Evolutionary conservation across 2,329 filamentous ascomycete genomes (phyloP).

Genomic region (Ilyonectria sp.): DNA sequence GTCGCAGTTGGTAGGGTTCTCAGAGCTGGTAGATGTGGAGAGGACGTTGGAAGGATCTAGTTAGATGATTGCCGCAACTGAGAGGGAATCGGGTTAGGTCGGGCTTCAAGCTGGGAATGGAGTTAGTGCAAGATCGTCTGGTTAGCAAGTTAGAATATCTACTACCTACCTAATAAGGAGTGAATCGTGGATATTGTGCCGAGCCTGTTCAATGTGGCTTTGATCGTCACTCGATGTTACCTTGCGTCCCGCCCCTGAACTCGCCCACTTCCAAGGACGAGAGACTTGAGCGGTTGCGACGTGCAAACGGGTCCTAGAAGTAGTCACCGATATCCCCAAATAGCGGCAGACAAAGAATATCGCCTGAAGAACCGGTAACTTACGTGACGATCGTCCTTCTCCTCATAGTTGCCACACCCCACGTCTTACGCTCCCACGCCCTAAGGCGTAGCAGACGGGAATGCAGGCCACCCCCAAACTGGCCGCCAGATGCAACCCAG

Average conservation of each 20-base stretch:
- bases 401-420: conserved; percentile 4
- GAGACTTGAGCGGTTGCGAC: not conserved
- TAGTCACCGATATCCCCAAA: not conserved
- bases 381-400: not conserved
- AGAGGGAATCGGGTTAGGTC: not conserved
- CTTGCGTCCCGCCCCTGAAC: conserved; percentile 1
- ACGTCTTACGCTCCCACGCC: not conserved
- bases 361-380: not conserved
- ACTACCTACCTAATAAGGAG: not conserved
- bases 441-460: not conserved
- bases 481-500: not conserved
- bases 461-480: conserved; percentile 8
- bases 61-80: not conserved
- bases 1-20: conserved; percentile 42
- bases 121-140: not conserved
- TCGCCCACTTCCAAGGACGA: conserved; percentile 1
- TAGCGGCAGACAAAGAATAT: not conserved
- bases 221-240: conserved; percentile 7
- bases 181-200: not conserved
- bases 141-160: not conserved
- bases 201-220: not conserved
- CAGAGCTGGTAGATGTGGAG: conserved; percentile 44
- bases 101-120: not conserved
- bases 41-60: conserved; percentile 50
- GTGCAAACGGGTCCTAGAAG: not conserved